Conservation (phyloP, 352 stramenopile genomes). For the Globisporangium acanthophoron region DNA sequence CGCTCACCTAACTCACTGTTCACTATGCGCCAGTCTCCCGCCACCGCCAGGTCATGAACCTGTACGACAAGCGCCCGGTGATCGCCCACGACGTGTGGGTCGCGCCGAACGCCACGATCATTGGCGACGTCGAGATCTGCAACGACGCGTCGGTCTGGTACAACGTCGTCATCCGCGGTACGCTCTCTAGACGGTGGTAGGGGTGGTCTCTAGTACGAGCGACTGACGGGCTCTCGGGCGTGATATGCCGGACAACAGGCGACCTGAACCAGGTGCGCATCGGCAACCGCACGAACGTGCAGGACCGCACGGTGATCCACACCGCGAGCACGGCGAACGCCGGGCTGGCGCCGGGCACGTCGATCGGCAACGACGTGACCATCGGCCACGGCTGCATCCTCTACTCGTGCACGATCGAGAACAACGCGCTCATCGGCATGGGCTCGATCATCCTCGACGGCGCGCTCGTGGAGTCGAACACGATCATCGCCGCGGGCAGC, state of each 20-base stretch:
- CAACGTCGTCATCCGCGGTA: conserved; percentile 91
- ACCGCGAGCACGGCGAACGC: conserved; percentile 80
- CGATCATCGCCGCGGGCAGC: conserved; percentile 93
- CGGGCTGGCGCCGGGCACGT: conserved; percentile 76
- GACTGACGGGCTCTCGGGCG: not conserved
- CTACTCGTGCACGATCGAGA: conserved; percentile 95
- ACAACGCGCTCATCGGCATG: conserved; percentile 96
- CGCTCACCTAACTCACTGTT: not conserved
- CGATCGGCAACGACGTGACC: conserved; percentile 95
- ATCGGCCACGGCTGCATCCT: conserved; percentile 94
- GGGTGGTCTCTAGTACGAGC: not conserved
- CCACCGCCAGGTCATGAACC: conserved; percentile 90
- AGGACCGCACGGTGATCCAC: conserved; percentile 95
- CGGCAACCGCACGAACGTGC: conserved; percentile 95
- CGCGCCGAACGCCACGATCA: conserved; percentile 95
- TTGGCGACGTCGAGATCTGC: conserved; percentile 94
- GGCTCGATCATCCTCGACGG: conserved; percentile 92
- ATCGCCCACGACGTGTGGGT: conserved; percentile 92
- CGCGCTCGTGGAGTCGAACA: conserved; percentile 90
- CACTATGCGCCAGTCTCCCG: conserved; percentile 63
- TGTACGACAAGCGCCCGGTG: conserved; percentile 90
- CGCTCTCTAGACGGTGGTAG: not conserved
- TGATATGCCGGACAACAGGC: conserved; percentile 20
- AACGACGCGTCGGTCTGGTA: conserved; percentile 95
- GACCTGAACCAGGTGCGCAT: conserved; percentile 92